These are phyloP conservation scores for Arabis hirsuta DNA, from an alignment of 345 rosid genomes.

Conservation along the genomic window DNA sequence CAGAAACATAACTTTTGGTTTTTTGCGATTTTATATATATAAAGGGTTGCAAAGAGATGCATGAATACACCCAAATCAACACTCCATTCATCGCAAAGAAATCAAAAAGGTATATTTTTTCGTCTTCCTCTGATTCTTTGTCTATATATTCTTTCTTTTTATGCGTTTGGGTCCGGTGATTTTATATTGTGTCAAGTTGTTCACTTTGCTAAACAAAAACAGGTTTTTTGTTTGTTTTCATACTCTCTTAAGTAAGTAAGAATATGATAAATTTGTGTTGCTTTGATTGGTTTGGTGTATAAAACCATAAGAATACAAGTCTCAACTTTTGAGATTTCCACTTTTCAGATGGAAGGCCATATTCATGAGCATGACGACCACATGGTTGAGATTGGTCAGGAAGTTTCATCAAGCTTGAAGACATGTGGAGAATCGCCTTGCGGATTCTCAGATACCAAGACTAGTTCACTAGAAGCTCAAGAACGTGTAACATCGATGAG, in stretches of 20 bases:
- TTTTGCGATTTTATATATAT: conserved; percentile 11
- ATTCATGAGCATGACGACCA: conserved; percentile 32
- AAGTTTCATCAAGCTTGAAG: conserved; percentile 18
- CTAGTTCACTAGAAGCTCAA: conserved; percentile 43
- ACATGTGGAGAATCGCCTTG: conserved; percentile 23
- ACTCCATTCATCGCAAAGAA: too few relatives aligned
- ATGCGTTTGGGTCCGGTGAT: too few relatives aligned
- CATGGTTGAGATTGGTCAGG: conserved; percentile 5
- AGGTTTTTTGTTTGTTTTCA: background rate
- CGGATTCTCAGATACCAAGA: conserved; percentile 8
- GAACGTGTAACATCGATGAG: conserved; percentile 47
- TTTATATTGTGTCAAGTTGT: too few relatives aligned
- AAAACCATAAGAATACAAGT: too few relatives aligned
- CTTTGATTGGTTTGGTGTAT: background rate
- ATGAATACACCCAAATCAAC: background rate
- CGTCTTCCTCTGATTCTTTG: too few relatives aligned
- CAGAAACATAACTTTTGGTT: background rate
- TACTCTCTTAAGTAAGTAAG: background rate
- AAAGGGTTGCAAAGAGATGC: background rate
- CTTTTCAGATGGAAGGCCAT: conserved; percentile 14
- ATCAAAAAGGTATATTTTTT: too few relatives aligned
- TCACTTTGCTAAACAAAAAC: background rate
- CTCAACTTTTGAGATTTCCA: background rate
- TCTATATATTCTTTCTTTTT: too few relatives aligned
- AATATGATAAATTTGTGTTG: background rate